phyloP scores from a whole-genome alignment of 805 yeast species.

The Schizosaccharomyces pombe region DNA sequence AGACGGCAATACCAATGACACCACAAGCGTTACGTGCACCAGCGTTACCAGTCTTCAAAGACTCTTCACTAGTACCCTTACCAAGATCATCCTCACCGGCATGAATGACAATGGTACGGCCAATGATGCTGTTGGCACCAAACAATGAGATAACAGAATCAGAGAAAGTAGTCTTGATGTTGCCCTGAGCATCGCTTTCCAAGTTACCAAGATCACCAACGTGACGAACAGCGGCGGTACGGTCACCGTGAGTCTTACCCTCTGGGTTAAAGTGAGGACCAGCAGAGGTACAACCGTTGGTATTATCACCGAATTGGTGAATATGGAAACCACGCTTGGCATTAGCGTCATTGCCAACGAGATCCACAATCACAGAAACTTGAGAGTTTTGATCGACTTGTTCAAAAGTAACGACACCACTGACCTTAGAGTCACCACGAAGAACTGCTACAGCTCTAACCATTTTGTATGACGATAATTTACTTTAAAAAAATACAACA shows the following conservation, averaged over 20 bases:
- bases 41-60: constrained; percentile 80
- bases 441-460: constrained; percentile 55
- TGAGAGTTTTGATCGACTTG: constrained; percentile 60
- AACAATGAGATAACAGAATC: constrained; percentile 57
- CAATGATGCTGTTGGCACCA: constrained; percentile 72
- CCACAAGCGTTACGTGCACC: constrained; percentile 93
- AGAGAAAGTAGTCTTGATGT: constrained; percentile 71
- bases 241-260: constrained; percentile 75
- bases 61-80: constrained; percentile 69
- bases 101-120: constrained; percentile 77
- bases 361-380: constrained; percentile 71
- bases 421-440: constrained; percentile 80
- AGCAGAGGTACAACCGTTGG: constrained; percentile 96
- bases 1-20: constrained; percentile 11
- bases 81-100: constrained; percentile 77
- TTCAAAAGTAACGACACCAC: constrained; percentile 71
- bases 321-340: constrained; percentile 93
- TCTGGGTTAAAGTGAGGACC: constrained; percentile 95
- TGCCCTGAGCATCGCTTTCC: constrained; percentile 63
- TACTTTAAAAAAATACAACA: no score
- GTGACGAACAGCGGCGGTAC: constrained; percentile 54
- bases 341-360: constrained; percentile 68
- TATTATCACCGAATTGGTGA: constrained; percentile 95
- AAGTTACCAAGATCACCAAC: constrained; percentile 95
- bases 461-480: no score